Evolutionary conservation across 306 rosid species (phyloP).

Genomic region (apple (Malus domestica)): ASM211411v1 NC_041804.1:12220001-12220500

Average conservation of each 20-base stretch:
- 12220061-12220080: constrained; percentile 7
- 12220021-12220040: background rate
- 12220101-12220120: constrained; percentile 98
- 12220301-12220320: background rate
- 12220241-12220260: background rate
- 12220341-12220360: constrained; percentile 92
- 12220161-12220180: constrained; percentile 15
- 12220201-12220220: background rate
- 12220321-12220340: constrained; percentile 21
- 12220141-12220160: constrained; percentile 70
- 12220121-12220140: constrained; percentile 94
- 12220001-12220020: constrained; percentile 21
- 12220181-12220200: constrained; percentile 10
- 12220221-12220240: background rate
- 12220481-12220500: background rate
- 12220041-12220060: background rate
- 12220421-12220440: constrained; percentile 98
- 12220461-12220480: background rate
- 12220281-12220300: background rate
- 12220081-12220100: constrained; percentile 96
- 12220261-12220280: background rate
- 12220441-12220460: constrained; percentile 57
- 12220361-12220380: constrained; percentile 97
- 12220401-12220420: constrained; percentile 94
- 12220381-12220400: constrained; percentile 96